Evolutionary conservation across 805 yeast genomes (phyloP), one percentile per base, ranked within the genome.

Genomic region (Helenozyma rhizophorensis): DNA sequence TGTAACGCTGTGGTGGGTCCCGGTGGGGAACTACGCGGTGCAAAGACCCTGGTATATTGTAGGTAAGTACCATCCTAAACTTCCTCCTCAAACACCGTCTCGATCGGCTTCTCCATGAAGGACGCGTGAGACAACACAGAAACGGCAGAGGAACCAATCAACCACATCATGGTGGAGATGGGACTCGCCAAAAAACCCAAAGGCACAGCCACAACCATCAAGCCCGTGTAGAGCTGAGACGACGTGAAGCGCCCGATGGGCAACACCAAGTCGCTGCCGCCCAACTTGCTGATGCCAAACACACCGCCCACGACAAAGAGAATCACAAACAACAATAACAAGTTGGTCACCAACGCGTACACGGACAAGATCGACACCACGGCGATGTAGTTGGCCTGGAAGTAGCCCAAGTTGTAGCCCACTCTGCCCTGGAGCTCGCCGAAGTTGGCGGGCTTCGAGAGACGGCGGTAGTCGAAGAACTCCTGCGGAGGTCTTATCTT

Each of bases 91-190:
- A 90, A 93, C 13, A 90, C 89, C 23, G 90, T 80, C 65, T 93
- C 97, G 40, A 89, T 80, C 14, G 98, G 98, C 64, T 90, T 93
- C 55, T 93, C 97, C 76, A 93, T 71, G 42, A 90, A 68, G 3
- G 89, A 70, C 28, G 97, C 98, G 60, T 93, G 98, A 3, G 87
- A 73, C 28, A 88, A 64, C 25, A 90, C 84, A 23, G 83, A 58
- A 29, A 81, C 81, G 17, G 82, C 81, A 24, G 93, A 80, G 11
- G 95, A 84, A 48, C 95, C 93, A 47, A 83, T 73, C 47, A 90
- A 74, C 97, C 97, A 93, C 68, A 93, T 71, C 58, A 93, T 58
- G 4, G 97, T 84, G 32, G 90, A 75, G 42, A 93, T 69, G 17
- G 97, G 97, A 45, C 90, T 80, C 14, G 97, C 95, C 42, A 87